Evolutionary conservation across 2,329 filamentous ascomycete genomes (phyloP).

Genomic region (Ophiocordyceps robertsii): DNA sequence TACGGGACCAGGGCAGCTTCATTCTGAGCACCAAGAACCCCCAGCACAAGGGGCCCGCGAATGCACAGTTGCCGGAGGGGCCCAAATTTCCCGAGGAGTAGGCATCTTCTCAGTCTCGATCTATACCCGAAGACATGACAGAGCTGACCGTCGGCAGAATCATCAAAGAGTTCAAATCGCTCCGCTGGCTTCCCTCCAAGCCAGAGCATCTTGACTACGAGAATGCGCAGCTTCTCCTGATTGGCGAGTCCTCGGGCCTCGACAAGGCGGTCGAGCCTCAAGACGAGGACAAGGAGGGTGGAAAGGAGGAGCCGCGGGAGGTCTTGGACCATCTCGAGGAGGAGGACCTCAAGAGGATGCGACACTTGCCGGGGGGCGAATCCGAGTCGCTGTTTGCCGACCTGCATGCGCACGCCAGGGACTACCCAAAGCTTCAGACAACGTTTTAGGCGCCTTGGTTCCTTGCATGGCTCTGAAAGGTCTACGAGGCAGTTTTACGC

Average conservation of each 20-base stretch:
- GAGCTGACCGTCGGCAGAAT: conserved; percentile 29
- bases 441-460: conserved; percentile 7
- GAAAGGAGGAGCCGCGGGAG: conserved; percentile 52
- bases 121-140: too few species aligned
- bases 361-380: conserved; percentile 29
- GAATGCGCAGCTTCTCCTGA: conserved; percentile 56
- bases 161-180: conserved; percentile 54
- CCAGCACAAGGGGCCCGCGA: conserved; percentile 48
- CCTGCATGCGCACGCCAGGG: conserved; percentile 9
- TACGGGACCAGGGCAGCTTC: conserved; percentile 47
- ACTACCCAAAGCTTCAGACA: conserved; percentile 15
- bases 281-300: conserved; percentile 41
- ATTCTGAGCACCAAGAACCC: conserved; percentile 64
- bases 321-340: conserved; percentile 64
- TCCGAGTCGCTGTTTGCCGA: conserved; percentile 17
- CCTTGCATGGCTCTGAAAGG: neutral
- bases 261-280: conserved; percentile 40
- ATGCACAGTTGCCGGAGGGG: conserved; percentile 46
- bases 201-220: conserved; percentile 63
- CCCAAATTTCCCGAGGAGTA: conserved; percentile 51
- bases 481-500: too few species aligned
- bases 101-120: too few species aligned
- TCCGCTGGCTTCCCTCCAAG: conserved; percentile 61
- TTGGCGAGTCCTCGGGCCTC: neutral
- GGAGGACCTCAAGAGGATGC: conserved; percentile 54